A percentile compares a stretch with the other conserved stretches of the same genome.
Conservation (phyloP, 2,329 filamentous ascomycete genomes). For the Orbilia oligospora region DNA sequence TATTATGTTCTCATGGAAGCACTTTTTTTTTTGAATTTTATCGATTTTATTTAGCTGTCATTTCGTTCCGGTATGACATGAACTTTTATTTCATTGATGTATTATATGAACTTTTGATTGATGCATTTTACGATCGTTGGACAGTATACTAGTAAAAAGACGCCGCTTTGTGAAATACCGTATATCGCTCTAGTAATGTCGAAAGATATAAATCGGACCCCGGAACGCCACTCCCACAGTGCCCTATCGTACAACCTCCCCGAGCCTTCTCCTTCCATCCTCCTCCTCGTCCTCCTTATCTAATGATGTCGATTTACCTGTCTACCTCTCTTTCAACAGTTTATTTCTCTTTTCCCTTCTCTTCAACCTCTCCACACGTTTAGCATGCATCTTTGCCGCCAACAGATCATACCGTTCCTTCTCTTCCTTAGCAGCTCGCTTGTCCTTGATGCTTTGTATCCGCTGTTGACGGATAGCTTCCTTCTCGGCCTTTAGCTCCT, state of each 20-base stretch:
- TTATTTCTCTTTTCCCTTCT: slow-evolving; percentile 97
- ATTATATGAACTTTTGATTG: slow-evolving; percentile 7
- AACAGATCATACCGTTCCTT: slow-evolving; percentile 92
- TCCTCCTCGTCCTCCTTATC: too few relatives aligned
- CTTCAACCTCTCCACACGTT: slow-evolving; percentile 92
- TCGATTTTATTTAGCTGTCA: not conserved
- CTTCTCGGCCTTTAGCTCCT: slow-evolving; percentile 96
- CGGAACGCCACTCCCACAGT: slow-evolving; percentile 12
- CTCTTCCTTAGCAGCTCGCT: slow-evolving; percentile 89
- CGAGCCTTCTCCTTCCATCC: not conserved
- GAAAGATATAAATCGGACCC: slow-evolving; percentile 17
- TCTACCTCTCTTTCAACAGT: slow-evolving; percentile 72
- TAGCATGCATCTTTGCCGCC: slow-evolving; percentile 97
- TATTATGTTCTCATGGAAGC: slow-evolving; percentile 20
- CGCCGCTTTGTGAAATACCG: not conserved
- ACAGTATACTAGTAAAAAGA: not conserved
- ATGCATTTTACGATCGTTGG: slow-evolving; percentile 13
- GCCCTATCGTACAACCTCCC: slow-evolving; percentile 12
- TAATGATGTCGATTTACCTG: not conserved
- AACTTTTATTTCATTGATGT: not conserved
- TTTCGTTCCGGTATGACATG: not conserved
- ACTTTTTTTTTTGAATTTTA: not conserved
- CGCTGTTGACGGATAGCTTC: slow-evolving; percentile 86
- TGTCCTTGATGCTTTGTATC: slow-evolving; percentile 85
- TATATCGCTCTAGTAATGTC: slow-evolving; percentile 23